Evolutionary conservation across 306 rosid species (phyloP).

Genomic region (Boehmeria nivea): DNA sequence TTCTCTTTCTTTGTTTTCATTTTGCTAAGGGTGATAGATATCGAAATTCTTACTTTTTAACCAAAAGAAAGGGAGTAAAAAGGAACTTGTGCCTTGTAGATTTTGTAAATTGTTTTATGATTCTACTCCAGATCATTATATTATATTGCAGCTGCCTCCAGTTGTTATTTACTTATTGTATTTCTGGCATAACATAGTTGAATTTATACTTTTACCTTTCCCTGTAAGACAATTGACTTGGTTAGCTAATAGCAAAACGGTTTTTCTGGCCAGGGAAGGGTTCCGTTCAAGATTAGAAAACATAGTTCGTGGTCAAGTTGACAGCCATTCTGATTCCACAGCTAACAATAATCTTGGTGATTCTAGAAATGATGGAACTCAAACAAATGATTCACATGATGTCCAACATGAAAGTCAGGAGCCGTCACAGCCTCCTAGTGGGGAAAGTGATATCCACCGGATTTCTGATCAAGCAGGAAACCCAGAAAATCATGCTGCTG

Average conservation of each 20-base stretch:
- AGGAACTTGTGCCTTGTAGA: no score
- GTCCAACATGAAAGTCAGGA: constrained; percentile 49
- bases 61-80: no score
- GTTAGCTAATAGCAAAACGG: constrained; percentile 27
- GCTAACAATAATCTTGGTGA: constrained; percentile 50
- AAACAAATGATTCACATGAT: constrained; percentile 42
- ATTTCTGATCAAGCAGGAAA: constrained; percentile 47
- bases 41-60: no score
- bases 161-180: no score
- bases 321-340: constrained; percentile 56
- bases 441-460: constrained; percentile 43
- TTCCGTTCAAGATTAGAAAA: constrained; percentile 85
- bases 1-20: no score
- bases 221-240: constrained; percentile 10
- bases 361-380: constrained; percentile 52
- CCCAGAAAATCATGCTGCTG: constrained; percentile 41
- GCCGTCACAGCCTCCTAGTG: constrained; percentile 49
- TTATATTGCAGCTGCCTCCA: no score
- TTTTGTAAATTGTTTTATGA: no score
- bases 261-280: constrained; percentile 65
- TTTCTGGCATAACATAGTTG: no score
- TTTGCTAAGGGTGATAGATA: no score
- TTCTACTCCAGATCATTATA: no score
- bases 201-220: no score
- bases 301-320: constrained; percentile 85